Base-by-base conservation (phyloP, 139 green algal genomes). In the Mesostigma viride region DNA sequence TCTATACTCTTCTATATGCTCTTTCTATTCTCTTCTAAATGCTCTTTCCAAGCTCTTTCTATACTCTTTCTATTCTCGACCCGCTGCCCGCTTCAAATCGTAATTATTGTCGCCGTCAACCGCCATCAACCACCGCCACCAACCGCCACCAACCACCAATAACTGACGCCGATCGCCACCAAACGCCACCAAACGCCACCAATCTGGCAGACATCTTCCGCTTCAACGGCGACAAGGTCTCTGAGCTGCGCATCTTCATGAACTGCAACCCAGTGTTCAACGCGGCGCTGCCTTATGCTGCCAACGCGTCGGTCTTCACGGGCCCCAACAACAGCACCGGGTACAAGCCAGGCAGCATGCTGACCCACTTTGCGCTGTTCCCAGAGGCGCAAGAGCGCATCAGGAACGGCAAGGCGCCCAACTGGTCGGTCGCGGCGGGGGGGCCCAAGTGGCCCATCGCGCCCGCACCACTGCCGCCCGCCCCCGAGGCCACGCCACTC, bases 141-240 rank as follows among this genome's bases (percentile, higher is more conserved):
- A n/a, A n/a, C n/a, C n/a, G n/a, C n/a, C n/a, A n/a, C n/a, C n/a
- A n/a, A n/a, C n/a, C n/a, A n/a, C n/a, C n/a, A n/a, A n/a, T n/a
- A n/a, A n/a, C n/a, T n/a, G n/a, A n/a, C n/a, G n/a, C n/a, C n/a
- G n/a, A n/a, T n/a, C n/a, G n/a, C n/a, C n/a, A n/a, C n/a, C n/a
- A n/a, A n/a, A n/a, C n/a, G n/a, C n/a, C n/a, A n/a, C n/a, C n/a
- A n/a, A n/a, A n/a, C n/a, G n/a, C n/a, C n/a, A n/a, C n/a, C n/a
- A n/a, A n/a, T n/a, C n/a, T n/a, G n/a, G n/a, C n/a, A n/a, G 40
- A 53, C 40, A 53, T 53, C 40, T 53, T 53, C 40, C 40, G 40
- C 17, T 14, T 53, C 14, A 17, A 53, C 17, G 40, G n/a, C n/a
- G n/a, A n/a, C 40, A 53, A 53, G 40, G 14, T 53, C 40, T 24